Evolutionary conservation across 176 grass and related monocot species (phyloP).

Genomic region (Luzula sylvatica): DNA sequence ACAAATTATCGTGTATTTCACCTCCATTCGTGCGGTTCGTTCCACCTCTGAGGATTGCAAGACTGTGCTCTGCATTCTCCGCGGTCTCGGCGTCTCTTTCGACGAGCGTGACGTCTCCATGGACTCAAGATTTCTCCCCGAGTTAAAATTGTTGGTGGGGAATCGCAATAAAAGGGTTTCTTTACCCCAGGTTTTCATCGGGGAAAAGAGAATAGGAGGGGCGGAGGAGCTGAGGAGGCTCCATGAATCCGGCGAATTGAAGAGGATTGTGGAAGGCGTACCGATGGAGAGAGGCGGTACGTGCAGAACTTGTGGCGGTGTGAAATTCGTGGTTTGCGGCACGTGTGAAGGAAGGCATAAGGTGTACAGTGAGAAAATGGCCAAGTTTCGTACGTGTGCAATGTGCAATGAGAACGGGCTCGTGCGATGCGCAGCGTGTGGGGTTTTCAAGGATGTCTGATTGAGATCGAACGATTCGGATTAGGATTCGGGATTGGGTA

Average conservation of each 20-base stretch:
- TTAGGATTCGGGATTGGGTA: background rate
- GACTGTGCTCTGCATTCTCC: conserved; percentile 49
- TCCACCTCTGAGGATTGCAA: conserved; percentile 61
- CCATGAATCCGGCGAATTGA: conserved; percentile 73
- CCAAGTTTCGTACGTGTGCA: conserved; percentile 56
- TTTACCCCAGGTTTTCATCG: conserved; percentile 62
- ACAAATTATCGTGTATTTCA: conserved; percentile 80
- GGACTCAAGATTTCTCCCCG: conserved; percentile 60
- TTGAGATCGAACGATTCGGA: conserved; percentile 1
- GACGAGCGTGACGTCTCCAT: conserved; percentile 91
- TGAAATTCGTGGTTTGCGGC: conserved; percentile 44
- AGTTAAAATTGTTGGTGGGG: conserved; percentile 45
- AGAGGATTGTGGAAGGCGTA: conserved; percentile 40
- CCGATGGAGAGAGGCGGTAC: conserved; percentile 5
- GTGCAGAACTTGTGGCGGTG: conserved; percentile 56
- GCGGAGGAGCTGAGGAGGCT: conserved; percentile 61
- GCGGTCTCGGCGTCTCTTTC: conserved; percentile 55
- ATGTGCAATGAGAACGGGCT: conserved; percentile 89
- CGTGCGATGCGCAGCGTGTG: conserved; percentile 47
- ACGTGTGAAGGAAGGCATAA: conserved; percentile 54
- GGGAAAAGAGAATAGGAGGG: conserved; percentile 48
- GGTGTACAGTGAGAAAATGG: conserved; percentile 63
- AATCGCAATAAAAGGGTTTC: conserved; percentile 1
- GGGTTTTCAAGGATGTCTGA: conserved; percentile 2
- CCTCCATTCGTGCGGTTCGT: conserved; percentile 66